These are phyloP conservation scores for Phlebiopsis flavidoalba DNA, from an alignment of 768 basidiomycete genomes.

Conservation along the genomic window DNA sequence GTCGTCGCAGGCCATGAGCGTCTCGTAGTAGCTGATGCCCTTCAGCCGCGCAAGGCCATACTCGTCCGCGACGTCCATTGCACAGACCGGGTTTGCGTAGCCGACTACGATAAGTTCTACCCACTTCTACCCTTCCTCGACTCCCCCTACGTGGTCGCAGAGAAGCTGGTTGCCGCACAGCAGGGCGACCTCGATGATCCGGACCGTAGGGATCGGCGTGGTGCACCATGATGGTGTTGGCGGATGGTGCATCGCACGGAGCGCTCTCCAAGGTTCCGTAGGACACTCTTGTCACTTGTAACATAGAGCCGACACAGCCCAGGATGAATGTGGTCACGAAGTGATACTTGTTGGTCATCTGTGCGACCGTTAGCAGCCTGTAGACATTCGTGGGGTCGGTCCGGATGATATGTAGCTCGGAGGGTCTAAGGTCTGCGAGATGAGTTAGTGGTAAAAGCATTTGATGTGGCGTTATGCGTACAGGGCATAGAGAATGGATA, in stretches of 20 bases:
- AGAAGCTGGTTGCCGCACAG: conserved; percentile 24
- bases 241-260: not conserved
- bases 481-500: conserved; percentile 50
- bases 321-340: conserved; percentile 29
- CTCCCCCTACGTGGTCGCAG: conserved; percentile 21
- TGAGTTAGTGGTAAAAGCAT: not conserved
- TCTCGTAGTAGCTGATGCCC: conserved; percentile 30
- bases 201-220: conserved; percentile 27
- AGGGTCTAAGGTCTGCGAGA: conserved; percentile 3
- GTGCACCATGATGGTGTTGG: conserved; percentile 22
- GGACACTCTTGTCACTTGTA: conserved; percentile 15
- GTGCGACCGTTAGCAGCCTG: conserved; percentile 34
- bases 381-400: conserved; percentile 26
- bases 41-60: conserved; percentile 23
- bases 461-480: conserved; percentile 28
- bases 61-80: conserved; percentile 27
- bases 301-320: conserved; percentile 32
- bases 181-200: conserved; percentile 31
- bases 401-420: conserved; percentile 24
- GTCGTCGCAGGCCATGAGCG: conserved; percentile 3
- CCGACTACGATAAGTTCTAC: conserved; percentile 27
- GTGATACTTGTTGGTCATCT: conserved; percentile 36
- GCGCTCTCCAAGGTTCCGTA: conserved; percentile 11
- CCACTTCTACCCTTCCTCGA: no score
- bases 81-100: conserved; percentile 24